Conservation (phyloP, 306 rosid genomes). For the Hippophae gyantsensis region DNA sequence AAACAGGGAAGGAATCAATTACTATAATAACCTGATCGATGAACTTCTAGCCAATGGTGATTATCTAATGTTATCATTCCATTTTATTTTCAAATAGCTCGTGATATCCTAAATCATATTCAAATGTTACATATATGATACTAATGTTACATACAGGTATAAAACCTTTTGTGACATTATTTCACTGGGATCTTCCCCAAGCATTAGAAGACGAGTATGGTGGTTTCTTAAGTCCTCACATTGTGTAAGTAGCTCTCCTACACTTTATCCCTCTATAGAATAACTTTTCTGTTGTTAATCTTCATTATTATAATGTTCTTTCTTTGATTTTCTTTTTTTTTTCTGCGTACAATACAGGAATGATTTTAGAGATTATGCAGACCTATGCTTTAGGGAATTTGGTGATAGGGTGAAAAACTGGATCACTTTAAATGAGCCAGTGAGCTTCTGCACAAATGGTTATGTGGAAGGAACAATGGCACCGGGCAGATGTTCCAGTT, state of each 20-base stretch:
- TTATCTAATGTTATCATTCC: background rate
- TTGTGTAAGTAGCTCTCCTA: conserved; percentile 30
- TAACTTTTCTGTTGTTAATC: too few relatives aligned
- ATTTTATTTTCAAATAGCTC: background rate
- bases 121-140: background rate
- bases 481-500: conserved; percentile 36
- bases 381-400: conserved; percentile 39
- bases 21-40: conserved; percentile 48
- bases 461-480: conserved; percentile 13
- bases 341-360: conserved; percentile 14
- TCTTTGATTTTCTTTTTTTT: background rate
- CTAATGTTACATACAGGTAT: conserved; percentile 11
- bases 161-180: conserved; percentile 44
- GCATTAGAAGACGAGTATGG: conserved; percentile 48
- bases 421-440: conserved; percentile 51
- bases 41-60: conserved; percentile 40
- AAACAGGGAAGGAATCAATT: conserved; percentile 38
- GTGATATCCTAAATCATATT: background rate
- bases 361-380: conserved; percentile 38
- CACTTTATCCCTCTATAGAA: background rate
- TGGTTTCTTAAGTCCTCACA: conserved; percentile 40
- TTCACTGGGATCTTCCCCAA: conserved; percentile 75
- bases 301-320: background rate
- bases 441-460: conserved; percentile 2
- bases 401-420: conserved; percentile 55